Conservation (phyloP, 352 stramenopile genomes). For the Phytophthora europaea region DNA sequence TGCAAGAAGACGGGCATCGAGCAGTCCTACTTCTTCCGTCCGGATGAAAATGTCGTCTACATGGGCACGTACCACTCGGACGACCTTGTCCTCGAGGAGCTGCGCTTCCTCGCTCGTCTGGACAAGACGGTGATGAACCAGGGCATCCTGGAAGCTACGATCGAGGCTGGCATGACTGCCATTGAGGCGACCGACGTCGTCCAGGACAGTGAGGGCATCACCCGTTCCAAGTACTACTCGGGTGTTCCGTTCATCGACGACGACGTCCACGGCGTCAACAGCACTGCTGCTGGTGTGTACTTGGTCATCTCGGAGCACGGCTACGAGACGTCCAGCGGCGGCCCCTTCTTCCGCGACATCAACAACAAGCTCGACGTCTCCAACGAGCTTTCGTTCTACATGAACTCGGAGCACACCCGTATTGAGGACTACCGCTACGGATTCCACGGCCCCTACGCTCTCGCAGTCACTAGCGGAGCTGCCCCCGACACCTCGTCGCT, state of each 20-base stretch:
- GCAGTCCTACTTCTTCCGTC: slow-evolving; percentile 42
- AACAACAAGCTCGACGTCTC: slow-evolving; percentile 62
- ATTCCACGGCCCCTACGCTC: slow-evolving; percentile 63
- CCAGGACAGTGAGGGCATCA: slow-evolving; percentile 36
- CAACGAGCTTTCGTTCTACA: slow-evolving; percentile 68
- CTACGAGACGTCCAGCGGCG: slow-evolving; percentile 59
- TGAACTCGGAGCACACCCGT: slow-evolving; percentile 69
- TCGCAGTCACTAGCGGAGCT: slow-evolving; percentile 48
- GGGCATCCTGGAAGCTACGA: slow-evolving; percentile 45
- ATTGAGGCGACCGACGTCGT: slow-evolving; percentile 59
- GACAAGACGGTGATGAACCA: slow-evolving; percentile 44
- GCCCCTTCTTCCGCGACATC: slow-evolving; percentile 66
- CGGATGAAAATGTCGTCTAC: slow-evolving; percentile 61
- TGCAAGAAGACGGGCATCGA: slow-evolving; percentile 50
- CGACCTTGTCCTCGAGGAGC: slow-evolving; percentile 42
- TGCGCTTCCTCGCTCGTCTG: slow-evolving; percentile 60
- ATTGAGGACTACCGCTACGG: slow-evolving; percentile 63
- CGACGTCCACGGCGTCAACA: slow-evolving; percentile 52
- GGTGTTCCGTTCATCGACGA: slow-evolving; percentile 46
- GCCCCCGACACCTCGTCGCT: slow-evolving; percentile 27
- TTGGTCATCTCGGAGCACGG: slow-evolving; percentile 58
- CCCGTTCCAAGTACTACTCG: slow-evolving; percentile 58
- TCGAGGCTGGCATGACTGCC: slow-evolving; percentile 39
- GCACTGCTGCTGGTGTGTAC: slow-evolving; percentile 49
- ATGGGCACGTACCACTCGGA: slow-evolving; percentile 61